Conservation (phyloP, 1,139 yeast species). For the Debaryomyces sp. region DNA sequence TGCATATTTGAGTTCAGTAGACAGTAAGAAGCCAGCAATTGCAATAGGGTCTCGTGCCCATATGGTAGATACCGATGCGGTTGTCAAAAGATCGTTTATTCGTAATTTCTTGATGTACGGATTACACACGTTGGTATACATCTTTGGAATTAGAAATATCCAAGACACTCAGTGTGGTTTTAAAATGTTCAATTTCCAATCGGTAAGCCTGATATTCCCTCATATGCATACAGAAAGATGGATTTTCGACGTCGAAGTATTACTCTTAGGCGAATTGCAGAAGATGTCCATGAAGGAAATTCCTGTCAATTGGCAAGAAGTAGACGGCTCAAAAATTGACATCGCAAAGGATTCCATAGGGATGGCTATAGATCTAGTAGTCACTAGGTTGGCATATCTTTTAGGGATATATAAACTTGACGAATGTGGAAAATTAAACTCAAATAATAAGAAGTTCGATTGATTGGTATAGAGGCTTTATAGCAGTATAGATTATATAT, state of each 20-base stretch:
- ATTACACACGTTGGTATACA: constrained; percentile 78
- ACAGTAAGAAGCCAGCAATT: constrained; percentile 50
- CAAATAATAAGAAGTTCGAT: constrained; percentile 2
- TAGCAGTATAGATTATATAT: neutral
- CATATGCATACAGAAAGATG: constrained; percentile 96
- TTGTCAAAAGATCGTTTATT: constrained; percentile 84
- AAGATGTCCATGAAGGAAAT: constrained; percentile 69
- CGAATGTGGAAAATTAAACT: constrained; percentile 25
- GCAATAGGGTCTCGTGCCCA: constrained; percentile 96
- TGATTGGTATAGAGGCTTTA: neutral
- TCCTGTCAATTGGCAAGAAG: constrained; percentile 96
- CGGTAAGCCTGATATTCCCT: constrained; percentile 73
- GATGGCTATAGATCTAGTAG: constrained; percentile 96
- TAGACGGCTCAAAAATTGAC: constrained; percentile 91
- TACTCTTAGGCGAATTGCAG: constrained; percentile 78
- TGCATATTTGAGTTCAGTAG: constrained; percentile 31
- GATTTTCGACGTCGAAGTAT: constrained; percentile 95
- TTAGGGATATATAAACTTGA: constrained; percentile 71
- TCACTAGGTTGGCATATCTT: constrained; percentile 85
- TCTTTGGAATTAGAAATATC: constrained; percentile 86
- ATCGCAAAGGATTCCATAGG: constrained; percentile 86
- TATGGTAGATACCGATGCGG: constrained; percentile 95
- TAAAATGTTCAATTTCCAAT: constrained; percentile 77
- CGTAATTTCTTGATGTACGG: constrained; percentile 94
- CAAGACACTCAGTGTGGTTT: constrained; percentile 98